phyloP scores from a whole-genome alignment of 495 filamentous ascomycete genomes.

The Daldinia childiae region DNA sequence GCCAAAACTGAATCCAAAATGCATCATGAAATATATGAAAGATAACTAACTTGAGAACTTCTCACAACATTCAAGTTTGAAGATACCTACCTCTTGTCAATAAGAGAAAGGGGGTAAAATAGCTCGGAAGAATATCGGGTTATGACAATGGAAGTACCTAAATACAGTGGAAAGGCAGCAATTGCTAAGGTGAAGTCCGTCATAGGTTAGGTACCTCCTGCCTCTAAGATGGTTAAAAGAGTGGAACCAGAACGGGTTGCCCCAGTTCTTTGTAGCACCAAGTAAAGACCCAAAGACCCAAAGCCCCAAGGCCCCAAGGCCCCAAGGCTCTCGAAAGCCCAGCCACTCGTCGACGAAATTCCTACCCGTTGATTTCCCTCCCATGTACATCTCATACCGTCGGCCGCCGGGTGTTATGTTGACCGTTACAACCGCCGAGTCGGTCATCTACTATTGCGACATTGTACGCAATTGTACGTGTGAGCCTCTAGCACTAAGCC shows the following conservation, averaged over 20 bases:
- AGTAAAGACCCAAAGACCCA: neutral
- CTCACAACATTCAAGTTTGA: too few relatives aligned
- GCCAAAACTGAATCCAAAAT: too few relatives aligned
- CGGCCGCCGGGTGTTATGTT: conserved; percentile 44
- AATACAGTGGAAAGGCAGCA: neutral
- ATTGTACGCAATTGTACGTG: conserved; percentile 27
- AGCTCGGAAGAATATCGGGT: neutral
- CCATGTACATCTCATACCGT: conserved; percentile 29
- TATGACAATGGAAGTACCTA: neutral
- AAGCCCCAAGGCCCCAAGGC: neutral
- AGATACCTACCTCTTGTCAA: too few relatives aligned
- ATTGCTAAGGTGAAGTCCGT: neutral
- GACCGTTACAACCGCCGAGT: conserved; percentile 44
- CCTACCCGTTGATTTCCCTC: conserved; percentile 11
- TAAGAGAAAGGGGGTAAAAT: neutral
- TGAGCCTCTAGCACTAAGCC: conserved; percentile 30
- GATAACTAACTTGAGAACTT: too few relatives aligned
- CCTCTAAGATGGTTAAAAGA: neutral
- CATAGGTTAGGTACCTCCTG: neutral
- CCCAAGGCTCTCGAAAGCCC: neutral
- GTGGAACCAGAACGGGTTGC: neutral
- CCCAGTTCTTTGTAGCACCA: conserved; percentile 3
- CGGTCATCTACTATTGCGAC: conserved; percentile 36
- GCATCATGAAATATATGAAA: too few relatives aligned
- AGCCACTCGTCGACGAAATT: conserved; percentile 24